A percentile compares a stretch with the other conserved stretches of the same genome.
Evolutionary conservation across 495 filamentous ascomycete genomes (phyloP).

Genomic region (Daldinia decipiens): DNA sequence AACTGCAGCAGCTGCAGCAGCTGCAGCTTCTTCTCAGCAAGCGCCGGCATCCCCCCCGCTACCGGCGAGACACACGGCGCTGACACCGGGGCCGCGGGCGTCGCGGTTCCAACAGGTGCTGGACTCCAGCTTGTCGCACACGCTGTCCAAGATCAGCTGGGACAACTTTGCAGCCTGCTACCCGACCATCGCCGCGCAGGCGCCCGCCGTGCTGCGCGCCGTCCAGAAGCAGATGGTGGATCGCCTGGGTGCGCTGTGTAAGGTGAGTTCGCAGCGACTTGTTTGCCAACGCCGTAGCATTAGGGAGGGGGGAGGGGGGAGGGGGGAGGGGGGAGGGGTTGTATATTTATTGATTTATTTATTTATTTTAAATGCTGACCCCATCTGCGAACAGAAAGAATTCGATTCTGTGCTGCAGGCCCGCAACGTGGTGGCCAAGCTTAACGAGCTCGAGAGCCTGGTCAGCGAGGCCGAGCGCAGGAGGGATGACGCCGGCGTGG

Average conservation of each 20-base stretch:
- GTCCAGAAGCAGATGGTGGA: slow-evolving; percentile 78
- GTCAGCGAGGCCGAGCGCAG: slow-evolving; percentile 72
- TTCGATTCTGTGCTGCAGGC: slow-evolving; percentile 80
- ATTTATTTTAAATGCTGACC: too few species aligned
- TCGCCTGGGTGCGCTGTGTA: slow-evolving; percentile 68
- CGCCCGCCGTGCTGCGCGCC: slow-evolving; percentile 70
- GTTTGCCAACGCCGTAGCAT: neutral
- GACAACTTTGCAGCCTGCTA: slow-evolving; percentile 88
- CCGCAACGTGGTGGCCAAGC: slow-evolving; percentile 72
- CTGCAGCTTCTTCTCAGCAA: slow-evolving; percentile 22
- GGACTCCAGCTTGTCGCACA: slow-evolving; percentile 71
- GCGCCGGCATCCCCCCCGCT: slow-evolving; percentile 56
- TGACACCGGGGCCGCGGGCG: slow-evolving; percentile 80
- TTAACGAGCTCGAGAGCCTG: slow-evolving; percentile 86
- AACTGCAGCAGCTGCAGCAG: slow-evolving; percentile 28
- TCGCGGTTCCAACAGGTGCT: slow-evolving; percentile 75
- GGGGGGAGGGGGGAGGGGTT: too few species aligned
- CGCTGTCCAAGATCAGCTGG: slow-evolving; percentile 77
- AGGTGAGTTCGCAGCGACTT: slow-evolving; percentile 46
- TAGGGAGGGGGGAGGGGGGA: too few species aligned
- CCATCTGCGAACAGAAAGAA: too few species aligned
- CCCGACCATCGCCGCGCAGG: slow-evolving; percentile 78
- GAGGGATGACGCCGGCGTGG: slow-evolving; percentile 59
- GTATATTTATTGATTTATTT: too few species aligned
- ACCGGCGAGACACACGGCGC: slow-evolving; percentile 65